Evolutionary conservation across 2,329 filamentous ascomycete genomes (phyloP), one percentile per base, ranked within the genome.

Genomic region (Westerdykella ornata): DNA sequence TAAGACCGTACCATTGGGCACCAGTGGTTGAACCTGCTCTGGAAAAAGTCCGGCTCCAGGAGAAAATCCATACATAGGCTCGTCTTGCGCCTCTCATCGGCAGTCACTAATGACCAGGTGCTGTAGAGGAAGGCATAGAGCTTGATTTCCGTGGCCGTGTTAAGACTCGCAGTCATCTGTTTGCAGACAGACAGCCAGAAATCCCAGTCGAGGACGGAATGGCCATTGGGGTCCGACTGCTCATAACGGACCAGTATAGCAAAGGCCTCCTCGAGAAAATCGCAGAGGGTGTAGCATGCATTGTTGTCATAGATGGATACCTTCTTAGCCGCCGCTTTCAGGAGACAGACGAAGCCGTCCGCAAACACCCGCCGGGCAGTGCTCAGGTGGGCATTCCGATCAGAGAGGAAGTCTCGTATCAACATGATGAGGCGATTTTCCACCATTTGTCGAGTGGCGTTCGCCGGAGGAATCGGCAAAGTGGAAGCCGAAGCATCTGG

Each of bases 1-100:
- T 95, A 96, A 12, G 88, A 84, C 46, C 89, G 79, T 16, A 95
- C 87, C 89, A 95, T 94, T 0, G 89, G 88, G 57, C 87, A 94
- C 88, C 89, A 95, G 57, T 95, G 88, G 58, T 85, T 90, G 68
- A 95, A 96, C 46, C 88, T 81, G 46, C 78, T 80, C 57, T 85
- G 80, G 61, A 95, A 95, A 2, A 84, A 77, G 18, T 81, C 74
- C 40, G 85, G 81, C 5, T 81, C 76, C 11, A 96, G 70, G 30
- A 96, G 68, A 72, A 92, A 89, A 16, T 81, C 78, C 19, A 84
- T 56, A 59, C 86, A 94, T 14, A 94, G 61, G 12, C 75, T 70
- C 42, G 77, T 72, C 64, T 90, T 94, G 37, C 85, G 77, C 38
- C 72, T 68, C 2, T 81, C 75, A 41, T 86, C 77, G 26, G 76